These are phyloP conservation scores for Pseudozyma pruni DNA, from an alignment of 1,284 basidiomycete species.

Conservation along the genomic window DNA sequence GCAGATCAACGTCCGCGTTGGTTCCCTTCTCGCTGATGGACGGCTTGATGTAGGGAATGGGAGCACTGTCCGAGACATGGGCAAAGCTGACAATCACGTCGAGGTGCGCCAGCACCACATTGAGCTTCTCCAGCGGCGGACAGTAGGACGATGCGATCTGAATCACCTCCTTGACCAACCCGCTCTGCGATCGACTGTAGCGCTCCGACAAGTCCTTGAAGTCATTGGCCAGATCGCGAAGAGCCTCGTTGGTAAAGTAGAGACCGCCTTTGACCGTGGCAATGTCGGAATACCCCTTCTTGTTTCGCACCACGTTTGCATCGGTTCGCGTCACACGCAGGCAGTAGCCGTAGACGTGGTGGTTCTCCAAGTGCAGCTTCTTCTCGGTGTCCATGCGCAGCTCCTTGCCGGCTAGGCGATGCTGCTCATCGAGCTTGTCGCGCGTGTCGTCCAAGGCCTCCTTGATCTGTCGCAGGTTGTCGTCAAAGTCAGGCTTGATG, in stretches of 20 bases:
- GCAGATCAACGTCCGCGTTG: conserved; percentile 42
- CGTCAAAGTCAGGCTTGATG: conserved; percentile 91
- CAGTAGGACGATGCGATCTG: conserved; percentile 84
- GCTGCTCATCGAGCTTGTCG: conserved; percentile 86
- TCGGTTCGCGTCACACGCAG: conserved; percentile 85
- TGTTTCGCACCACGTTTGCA: conserved; percentile 77
- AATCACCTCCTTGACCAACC: conserved; percentile 91
- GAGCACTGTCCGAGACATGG: conserved; percentile 86
- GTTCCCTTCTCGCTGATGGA: conserved; percentile 64
- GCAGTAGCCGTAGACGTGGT: conserved; percentile 88
- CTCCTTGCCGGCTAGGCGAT: conserved; percentile 78
- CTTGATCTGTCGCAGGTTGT: conserved; percentile 77
- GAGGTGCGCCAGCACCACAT: conserved; percentile 85
- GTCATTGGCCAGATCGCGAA: conserved; percentile 80
- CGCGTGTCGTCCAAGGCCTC: conserved; percentile 77
- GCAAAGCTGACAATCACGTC: conserved; percentile 92
- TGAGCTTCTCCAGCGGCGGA: conserved; percentile 87
- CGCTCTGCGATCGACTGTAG: conserved; percentile 81
- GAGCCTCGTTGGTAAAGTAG: conserved; percentile 85
- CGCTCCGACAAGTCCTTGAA: conserved; percentile 77
- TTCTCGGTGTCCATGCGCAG: conserved; percentile 89
- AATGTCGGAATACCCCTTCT: conserved; percentile 83
- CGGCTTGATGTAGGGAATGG: conserved; percentile 87
- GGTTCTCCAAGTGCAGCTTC: conserved; percentile 95
- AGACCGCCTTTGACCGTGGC: conserved; percentile 87